Percentiles rank a stretch among this genome's conserved stretches.
These are phyloP conservation scores for Purpureocillium lavendulum DNA, from an alignment of 2,329 filamentous ascomycete genomes.

Conservation along the genomic window DNA sequence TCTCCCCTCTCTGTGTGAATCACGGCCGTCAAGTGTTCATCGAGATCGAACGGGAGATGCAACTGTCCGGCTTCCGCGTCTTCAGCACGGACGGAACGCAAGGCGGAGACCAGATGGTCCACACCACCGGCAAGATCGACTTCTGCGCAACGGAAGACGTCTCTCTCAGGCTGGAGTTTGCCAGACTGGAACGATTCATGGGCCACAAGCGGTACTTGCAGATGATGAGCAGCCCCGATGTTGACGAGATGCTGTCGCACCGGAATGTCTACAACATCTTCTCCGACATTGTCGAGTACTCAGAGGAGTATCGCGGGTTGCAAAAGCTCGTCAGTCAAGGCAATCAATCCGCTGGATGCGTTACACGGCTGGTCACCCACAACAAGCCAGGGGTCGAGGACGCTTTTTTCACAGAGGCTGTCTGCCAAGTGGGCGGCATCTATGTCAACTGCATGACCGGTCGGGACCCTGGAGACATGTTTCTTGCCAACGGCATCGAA, in stretches of 20 bases:
- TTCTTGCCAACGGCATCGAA: not conserved
- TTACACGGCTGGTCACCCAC: too few species aligned
- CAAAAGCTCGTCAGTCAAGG: conserved; percentile 17
- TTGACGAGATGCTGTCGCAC: conserved; percentile 23
- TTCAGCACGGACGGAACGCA: too few species aligned
- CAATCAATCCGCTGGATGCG: conserved; percentile 19
- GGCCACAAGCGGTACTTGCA: conserved; percentile 18
- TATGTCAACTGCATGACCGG: conserved; percentile 1
- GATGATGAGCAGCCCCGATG: conserved; percentile 17
- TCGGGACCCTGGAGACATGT: not conserved
- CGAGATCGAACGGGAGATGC: too few species aligned
- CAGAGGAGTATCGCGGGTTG: conserved; percentile 14
- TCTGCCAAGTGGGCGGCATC: conserved; percentile 1
- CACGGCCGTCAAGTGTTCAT: too few species aligned
- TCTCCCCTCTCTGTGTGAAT: too few species aligned
- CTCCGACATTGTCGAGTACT: conserved; percentile 24
- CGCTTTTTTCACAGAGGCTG: not conserved
- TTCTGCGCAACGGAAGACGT: too few species aligned
- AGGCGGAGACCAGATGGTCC: too few species aligned
- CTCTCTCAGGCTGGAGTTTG: conserved; percentile 4
- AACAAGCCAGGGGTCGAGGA: not conserved
- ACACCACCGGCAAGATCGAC: too few species aligned
- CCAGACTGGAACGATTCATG: conserved; percentile 14
- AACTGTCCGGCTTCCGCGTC: too few species aligned
- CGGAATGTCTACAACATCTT: conserved; percentile 27